These are phyloP conservation scores for Pleurozium schreberi DNA, from an alignment of 225 moss, liverwort and hornwort genomes.

Conservation along the genomic window DNA sequence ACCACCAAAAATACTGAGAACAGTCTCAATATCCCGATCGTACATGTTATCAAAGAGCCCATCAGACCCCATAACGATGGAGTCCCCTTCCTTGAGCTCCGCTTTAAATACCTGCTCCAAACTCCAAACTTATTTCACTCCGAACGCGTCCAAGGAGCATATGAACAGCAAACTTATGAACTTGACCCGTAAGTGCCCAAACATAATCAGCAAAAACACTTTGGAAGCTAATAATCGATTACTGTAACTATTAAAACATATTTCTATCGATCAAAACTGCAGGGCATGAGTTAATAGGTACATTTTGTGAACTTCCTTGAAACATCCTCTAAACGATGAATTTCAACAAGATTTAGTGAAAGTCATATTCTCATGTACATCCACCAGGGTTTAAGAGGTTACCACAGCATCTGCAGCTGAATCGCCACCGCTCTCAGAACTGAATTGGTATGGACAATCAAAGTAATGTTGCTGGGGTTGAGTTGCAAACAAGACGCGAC, in stretches of 20 bases:
- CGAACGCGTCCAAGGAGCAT: not conserved
- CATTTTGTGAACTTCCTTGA: not conserved
- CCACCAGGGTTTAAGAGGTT: not conserved
- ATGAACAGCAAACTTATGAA: not conserved
- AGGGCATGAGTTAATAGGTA: not conserved
- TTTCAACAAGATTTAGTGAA: not conserved
- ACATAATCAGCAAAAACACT: not conserved
- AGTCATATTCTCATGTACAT: not conserved
- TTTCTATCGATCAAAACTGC: not conserved
- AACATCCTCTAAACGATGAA: not conserved
- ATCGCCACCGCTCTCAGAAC: constrained; percentile 75
- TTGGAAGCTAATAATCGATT: not conserved
- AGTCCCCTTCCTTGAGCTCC: constrained; percentile 73
- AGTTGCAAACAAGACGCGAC: constrained; percentile 68
- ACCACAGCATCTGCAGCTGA: constrained; percentile 86
- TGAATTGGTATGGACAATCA: constrained; percentile 97
- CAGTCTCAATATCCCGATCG: constrained; percentile 68
- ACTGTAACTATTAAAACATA: not conserved
- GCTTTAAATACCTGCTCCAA: constrained; percentile 59
- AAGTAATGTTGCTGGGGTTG: constrained; percentile 93
- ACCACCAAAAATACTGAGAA: constrained; percentile 43
- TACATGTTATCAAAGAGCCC: constrained; percentile 95
- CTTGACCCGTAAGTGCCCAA: not conserved
- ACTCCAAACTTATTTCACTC: not conserved
- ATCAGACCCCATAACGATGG: constrained; percentile 90